Evolutionary conservation across 257 asterid species (phyloP).

Genomic region (Henckelia pumila): DNA sequence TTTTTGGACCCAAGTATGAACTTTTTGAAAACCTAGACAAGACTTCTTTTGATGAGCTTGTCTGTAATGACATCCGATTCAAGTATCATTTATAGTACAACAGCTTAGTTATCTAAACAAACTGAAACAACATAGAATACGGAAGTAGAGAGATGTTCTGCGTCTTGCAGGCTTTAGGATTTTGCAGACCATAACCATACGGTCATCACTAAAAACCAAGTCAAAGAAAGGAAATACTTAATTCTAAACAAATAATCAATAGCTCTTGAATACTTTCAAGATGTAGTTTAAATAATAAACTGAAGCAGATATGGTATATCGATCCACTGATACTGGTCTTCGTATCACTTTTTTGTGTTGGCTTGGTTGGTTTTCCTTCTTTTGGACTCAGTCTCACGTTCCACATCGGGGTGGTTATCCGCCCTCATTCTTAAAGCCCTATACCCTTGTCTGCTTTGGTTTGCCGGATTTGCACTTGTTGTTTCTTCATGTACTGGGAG

Average conservation of each 20-base stretch:
- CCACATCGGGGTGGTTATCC: constrained; percentile 4
- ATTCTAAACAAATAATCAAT: too few species aligned
- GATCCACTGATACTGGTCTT: background rate
- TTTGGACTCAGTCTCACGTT: background rate
- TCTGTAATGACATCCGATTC: background rate
- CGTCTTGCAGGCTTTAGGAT: background rate
- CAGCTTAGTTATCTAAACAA: background rate
- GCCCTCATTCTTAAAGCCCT: constrained; percentile 9
- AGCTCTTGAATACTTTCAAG: background rate
- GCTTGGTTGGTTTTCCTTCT: background rate
- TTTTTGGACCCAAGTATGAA: background rate
- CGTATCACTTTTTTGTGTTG: background rate
- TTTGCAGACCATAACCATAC: background rate
- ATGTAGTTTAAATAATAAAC: background rate
- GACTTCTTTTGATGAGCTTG: background rate
- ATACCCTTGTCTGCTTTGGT: background rate
- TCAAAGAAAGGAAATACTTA: background rate
- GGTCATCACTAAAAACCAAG: background rate
- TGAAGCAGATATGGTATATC: background rate
- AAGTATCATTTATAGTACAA: background rate
- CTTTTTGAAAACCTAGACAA: background rate
- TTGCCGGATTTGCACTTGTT: background rate
- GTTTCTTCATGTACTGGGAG: background rate
- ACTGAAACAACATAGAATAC: background rate
- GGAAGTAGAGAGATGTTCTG: background rate